These are phyloP conservation scores for Erysimum cheiri DNA, from an alignment of 441 rosid genomes.

Conservation along the genomic window DNA sequence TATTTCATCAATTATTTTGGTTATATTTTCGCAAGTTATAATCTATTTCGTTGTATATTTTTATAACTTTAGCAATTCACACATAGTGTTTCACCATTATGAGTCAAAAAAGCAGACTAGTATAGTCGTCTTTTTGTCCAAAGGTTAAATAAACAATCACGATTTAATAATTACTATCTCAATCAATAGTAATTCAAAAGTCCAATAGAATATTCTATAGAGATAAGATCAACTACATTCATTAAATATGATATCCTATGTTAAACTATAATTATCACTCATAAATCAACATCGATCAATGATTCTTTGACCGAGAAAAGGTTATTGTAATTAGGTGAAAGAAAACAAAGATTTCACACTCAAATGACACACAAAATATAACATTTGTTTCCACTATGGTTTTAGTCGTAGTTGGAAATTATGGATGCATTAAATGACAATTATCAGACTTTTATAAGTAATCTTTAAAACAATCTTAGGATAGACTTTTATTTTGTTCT, in stretches of 20 bases:
- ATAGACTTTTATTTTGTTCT: too few species aligned
- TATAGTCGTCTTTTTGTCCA: conserved; percentile 23
- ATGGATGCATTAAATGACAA: too few species aligned
- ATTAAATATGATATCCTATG: conserved; percentile 36
- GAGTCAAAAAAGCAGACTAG: conserved; percentile 35
- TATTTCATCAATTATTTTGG: neutral
- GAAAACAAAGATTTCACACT: conserved; percentile 32
- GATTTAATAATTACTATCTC: conserved; percentile 40
- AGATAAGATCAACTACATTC: conserved; percentile 38
- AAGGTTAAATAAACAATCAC: conserved; percentile 35
- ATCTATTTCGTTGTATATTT: neutral
- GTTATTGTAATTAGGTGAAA: conserved; percentile 8
- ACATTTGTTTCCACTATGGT: too few species aligned
- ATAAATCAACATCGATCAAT: conserved; percentile 38
- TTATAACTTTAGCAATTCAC: conserved; percentile 20
- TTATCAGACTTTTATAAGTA: too few species aligned
- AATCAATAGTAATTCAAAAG: conserved; percentile 40
- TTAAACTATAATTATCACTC: conserved; percentile 29
- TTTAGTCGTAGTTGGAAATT: too few species aligned
- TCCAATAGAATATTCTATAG: conserved; percentile 41
- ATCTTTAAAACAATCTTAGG: too few species aligned
- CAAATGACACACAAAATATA: conserved; percentile 22
- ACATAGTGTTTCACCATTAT: conserved; percentile 11
- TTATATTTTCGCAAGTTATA: conserved; percentile 4
- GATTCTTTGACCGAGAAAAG: conserved; percentile 36